Evolutionary conservation across 257 asterid genomes (phyloP), one percentile per base, ranked within the genome.

Genomic region (Misopates orontium): DNA sequence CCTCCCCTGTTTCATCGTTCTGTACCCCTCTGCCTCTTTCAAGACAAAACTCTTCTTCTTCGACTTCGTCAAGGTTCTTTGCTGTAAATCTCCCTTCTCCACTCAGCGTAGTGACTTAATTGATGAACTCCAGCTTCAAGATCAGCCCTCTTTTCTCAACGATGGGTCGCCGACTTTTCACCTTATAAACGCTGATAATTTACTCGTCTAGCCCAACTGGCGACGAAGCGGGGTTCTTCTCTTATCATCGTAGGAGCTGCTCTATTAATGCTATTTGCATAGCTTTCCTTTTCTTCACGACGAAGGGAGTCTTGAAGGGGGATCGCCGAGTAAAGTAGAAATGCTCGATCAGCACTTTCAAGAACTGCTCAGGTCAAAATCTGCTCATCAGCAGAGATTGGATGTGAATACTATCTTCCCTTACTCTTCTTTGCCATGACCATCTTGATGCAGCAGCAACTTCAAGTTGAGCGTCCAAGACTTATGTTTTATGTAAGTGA

Each of bases 231-330:
- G n/a, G n/a, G n/a, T n/a, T n/a, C n/a, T n/a, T n/a, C n/a, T n/a
- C n/a, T n/a, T n/a, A n/a, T n/a, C 89, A 85, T 81, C 83, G 91
- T 17, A 71, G 85, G 62, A 78, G 92, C 79, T 83, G 79, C 85
- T 83, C 89, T 0, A 87, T 81, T 15, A 85, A n/a, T n/a, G n/a
- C n/a, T n/a, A n/a, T n/a, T 31, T 77, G 67, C 76, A 78, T 22
- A 73, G 76, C 76, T 85, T 89, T 80, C 76, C 85, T 41, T 85
- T 83, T 72, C 70, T 78, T 45, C 92, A 85, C 69, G 87, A n/a
- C n/a, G n/a, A n/a, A n/a, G n/a, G n/a, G n/a, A n/a, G n/a, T n/a
- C n/a, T n/a, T n/a, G n/a, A n/a, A n/a, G n/a, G n/a, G n/a, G n/a
- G n/a, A n/a, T n/a, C n/a, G n/a, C n/a, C n/a, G n/a, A n/a, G n/a